Evolutionary conservation across 2,329 filamentous ascomycete species (phyloP), one percentile per base, ranked within the genome.

Genomic region (Diaporthe sp.): DNA sequence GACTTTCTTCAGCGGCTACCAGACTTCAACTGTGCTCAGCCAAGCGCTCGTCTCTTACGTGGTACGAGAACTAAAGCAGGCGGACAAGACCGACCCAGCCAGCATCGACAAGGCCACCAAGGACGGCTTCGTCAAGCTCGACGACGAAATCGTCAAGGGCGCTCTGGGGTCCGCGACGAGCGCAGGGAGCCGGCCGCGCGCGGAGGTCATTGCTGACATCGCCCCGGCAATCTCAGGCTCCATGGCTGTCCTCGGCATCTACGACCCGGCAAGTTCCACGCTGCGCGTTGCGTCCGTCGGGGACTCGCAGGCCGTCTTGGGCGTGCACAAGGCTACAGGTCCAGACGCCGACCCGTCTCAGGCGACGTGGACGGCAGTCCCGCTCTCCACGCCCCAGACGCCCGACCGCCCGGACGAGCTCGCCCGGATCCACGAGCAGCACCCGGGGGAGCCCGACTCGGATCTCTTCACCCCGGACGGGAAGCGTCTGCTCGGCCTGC

Each of bases 241-340:
- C 5, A 93, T 91, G 76, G 92, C 92, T 15, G 83, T 93, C 1
- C 83, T 94, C 2, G 86, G 91, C 0, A 82, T 93, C 2, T 93
- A 90, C 78, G 91, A 94, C 75, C 86, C 90, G 0, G 73, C 77
- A 0, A 84, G 84, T 1, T 84, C 85, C 7, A 88, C 84, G 0
- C 82, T 94, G 0, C 88, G 89, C 32, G 91, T 93, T 3, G 92
- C 92, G 0, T 92, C 91, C 75, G 89, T 89, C 0, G 93, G 93
- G 0, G 92, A 94, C 81, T 93, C 90, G 0, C 87, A 92, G 47
- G 92, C 92, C 15, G 91, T 94, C 0, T 84, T 93, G 0, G 92
- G 92, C 1, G 79, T 79, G 3, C 81, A 86, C 82, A 70, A 83
- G 0, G 70, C 82, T 0, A 19, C 22, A 50, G n/a, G 19, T 15